A percentile compares a stretch with the other conserved stretches of the same genome.
Evolutionary conservation across 202 grass and related monocot genomes (phyloP).

Genomic region (Digitaria exilis): DNA sequence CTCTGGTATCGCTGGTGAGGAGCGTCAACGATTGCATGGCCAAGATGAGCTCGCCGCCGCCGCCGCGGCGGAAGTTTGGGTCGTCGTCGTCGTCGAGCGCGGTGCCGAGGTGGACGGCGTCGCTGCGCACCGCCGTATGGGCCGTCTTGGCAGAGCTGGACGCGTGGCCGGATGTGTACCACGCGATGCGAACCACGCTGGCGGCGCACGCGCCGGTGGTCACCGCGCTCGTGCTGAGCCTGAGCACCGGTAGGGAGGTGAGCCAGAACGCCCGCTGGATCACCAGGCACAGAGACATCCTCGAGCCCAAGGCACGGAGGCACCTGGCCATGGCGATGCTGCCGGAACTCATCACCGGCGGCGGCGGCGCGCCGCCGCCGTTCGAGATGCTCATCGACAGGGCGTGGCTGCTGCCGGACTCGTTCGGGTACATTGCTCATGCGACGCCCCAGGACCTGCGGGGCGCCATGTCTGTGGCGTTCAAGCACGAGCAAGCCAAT

Average conservation of each 20-base stretch:
- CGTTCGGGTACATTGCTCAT: conserved; percentile 43
- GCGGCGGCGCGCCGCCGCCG: neutral
- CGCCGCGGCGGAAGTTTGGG: neutral
- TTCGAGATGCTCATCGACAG: conserved; percentile 51
- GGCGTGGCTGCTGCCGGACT: conserved; percentile 38
- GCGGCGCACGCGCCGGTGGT: neutral
- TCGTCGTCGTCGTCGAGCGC: neutral
- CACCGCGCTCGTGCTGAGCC: neutral
- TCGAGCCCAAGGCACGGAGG: conserved; percentile 47
- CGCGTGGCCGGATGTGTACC: neutral
- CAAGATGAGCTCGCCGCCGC: neutral
- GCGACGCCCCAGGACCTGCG: conserved; percentile 31
- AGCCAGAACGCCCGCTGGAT: neutral
- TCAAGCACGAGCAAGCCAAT: conserved; percentile 56
- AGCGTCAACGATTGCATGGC: neutral
- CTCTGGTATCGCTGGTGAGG: neutral
- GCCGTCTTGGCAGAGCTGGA: neutral
- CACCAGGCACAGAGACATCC: conserved; percentile 51
- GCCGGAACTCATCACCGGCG: conserved; percentile 15
- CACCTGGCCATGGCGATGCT: conserved; percentile 59
- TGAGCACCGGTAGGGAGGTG: neutral
- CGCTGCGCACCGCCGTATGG: neutral
- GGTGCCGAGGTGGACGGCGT: neutral
- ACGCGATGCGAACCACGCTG: neutral
- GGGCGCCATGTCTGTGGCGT: conserved; percentile 54